Conservation (phyloP, 208 protist genomes). For the Crithidia sp. region DNA sequence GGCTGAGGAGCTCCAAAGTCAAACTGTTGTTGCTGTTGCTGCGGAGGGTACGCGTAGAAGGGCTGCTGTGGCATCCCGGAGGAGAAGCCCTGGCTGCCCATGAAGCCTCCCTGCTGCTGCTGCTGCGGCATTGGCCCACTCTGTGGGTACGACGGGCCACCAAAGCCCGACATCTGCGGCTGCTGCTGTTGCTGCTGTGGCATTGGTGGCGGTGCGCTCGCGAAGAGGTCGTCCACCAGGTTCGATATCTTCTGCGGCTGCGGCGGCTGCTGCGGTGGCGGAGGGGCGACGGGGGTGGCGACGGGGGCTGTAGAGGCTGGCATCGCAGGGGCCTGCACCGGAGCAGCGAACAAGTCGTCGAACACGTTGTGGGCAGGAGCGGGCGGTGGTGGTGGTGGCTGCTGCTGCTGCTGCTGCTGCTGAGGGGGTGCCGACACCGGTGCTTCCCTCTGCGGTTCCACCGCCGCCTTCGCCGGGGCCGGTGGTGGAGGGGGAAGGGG, state of each 20-base stretch:
- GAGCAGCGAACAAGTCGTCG: constrained; percentile 54
- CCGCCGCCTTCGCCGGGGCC: background rate
- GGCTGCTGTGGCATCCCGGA: constrained; percentile 1
- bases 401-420: background rate
- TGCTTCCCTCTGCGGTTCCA: constrained; percentile 2
- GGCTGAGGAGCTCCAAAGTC: constrained; percentile 4
- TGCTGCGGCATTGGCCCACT: background rate
- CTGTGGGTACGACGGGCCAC: constrained; percentile 1
- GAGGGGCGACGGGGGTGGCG: background rate
- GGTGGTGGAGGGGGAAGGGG: constrained; percentile 1
- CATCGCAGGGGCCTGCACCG: constrained; percentile 21
- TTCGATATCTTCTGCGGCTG: constrained; percentile 10
- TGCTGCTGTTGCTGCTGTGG: background rate
- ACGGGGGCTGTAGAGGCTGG: background rate
- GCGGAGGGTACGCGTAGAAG: background rate
- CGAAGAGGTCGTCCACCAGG: constrained; percentile 40
- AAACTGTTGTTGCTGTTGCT: constrained; percentile 17
- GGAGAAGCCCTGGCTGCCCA: constrained; percentile 5
- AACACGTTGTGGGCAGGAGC: constrained; percentile 42
- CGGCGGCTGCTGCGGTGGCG: background rate
- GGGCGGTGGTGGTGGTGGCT: constrained; percentile 9
- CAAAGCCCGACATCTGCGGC: constrained; percentile 3
- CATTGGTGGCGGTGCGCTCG: constrained; percentile 2
- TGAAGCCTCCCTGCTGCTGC: background rate
- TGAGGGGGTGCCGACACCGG: background rate